phyloP scores from a whole-genome alignment of 2,329 filamentous ascomycete species.

The Colletotrichum phormii region DNA sequence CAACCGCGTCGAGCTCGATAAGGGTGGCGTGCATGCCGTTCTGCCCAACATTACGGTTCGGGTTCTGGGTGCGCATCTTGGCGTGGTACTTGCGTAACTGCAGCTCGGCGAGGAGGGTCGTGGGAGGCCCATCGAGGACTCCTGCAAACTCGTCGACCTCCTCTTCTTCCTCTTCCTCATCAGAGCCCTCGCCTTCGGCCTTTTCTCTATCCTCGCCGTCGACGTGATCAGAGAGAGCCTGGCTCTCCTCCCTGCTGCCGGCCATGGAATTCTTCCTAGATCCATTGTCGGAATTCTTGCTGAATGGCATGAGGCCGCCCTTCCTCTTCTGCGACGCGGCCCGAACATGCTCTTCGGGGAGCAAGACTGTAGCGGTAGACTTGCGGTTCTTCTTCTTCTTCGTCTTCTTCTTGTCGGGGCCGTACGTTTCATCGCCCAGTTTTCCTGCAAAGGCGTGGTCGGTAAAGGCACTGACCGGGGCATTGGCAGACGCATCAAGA shows the following conservation, averaged over 20 bases:
- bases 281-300: constrained; percentile 49
- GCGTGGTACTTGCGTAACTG: constrained; percentile 92
- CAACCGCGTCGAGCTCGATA: constrained; percentile 89
- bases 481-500: constrained; percentile 86
- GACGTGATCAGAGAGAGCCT: constrained; percentile 40
- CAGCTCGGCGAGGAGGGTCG: constrained; percentile 91
- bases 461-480: constrained; percentile 91
- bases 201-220: constrained; percentile 44
- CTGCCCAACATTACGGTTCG: constrained; percentile 65
- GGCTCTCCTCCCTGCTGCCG: constrained; percentile 41
- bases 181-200: constrained; percentile 44
- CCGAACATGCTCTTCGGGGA: constrained; percentile 38
- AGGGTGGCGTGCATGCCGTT: constrained; percentile 92
- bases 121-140: constrained; percentile 76
- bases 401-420: constrained; percentile 66
- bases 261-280: constrained; percentile 20
- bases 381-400: constrained; percentile 58
- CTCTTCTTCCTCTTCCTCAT: constrained; percentile 54
- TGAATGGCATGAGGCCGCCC: constrained; percentile 61
- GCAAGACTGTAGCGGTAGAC: constrained; percentile 44
- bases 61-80: constrained; percentile 80
- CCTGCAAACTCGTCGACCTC: constrained; percentile 46
- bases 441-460: constrained; percentile 87
- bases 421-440: constrained; percentile 81
- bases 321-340: constrained; percentile 55